These are phyloP conservation scores for Trichophyton simii DNA, from an alignment of 2,329 filamentous ascomycete genomes.

Conservation along the genomic window DNA sequence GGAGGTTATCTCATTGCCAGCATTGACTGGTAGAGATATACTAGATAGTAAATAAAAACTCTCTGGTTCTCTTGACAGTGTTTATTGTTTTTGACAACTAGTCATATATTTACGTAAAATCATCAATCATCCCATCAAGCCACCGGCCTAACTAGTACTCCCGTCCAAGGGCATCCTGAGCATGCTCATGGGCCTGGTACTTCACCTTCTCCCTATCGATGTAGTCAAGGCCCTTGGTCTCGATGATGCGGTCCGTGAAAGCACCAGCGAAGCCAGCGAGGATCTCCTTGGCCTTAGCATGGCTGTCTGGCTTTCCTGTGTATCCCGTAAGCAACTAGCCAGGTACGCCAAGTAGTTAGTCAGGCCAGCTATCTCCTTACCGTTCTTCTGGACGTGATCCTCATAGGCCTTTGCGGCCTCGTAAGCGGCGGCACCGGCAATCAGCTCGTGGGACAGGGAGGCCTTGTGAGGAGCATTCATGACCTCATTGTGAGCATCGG, in stretches of 20 bases:
- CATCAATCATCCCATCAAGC: no score
- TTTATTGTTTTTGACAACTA: no score
- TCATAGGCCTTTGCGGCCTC: constrained; percentile 71
- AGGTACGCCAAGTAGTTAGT: neutral
- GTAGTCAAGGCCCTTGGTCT: constrained; percentile 49
- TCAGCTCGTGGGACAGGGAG: constrained; percentile 57
- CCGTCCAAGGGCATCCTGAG: neutral
- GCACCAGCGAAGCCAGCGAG: constrained; percentile 62
- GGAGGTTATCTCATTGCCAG: neutral
- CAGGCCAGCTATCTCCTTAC: constrained; percentile 30
- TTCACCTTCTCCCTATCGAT: neutral
- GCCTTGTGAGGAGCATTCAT: constrained; percentile 44
- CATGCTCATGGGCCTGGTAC: neutral
- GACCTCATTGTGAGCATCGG: constrained; percentile 37
- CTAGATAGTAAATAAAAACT: no score
- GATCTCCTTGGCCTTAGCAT: constrained; percentile 64
- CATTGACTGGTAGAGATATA: neutral
- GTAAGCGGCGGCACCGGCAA: constrained; percentile 66
- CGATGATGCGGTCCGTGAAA: constrained; percentile 63
- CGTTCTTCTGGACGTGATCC: constrained; percentile 56
- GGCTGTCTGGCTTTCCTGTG: constrained; percentile 53
- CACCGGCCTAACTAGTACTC: neutral
- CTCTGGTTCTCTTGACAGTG: no score
- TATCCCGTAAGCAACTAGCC: neutral
- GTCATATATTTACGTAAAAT: no score